Evolutionary conservation across 2,329 filamentous ascomycete species (phyloP).

Genomic region (Hymenoscyphus fraxineus): DNA sequence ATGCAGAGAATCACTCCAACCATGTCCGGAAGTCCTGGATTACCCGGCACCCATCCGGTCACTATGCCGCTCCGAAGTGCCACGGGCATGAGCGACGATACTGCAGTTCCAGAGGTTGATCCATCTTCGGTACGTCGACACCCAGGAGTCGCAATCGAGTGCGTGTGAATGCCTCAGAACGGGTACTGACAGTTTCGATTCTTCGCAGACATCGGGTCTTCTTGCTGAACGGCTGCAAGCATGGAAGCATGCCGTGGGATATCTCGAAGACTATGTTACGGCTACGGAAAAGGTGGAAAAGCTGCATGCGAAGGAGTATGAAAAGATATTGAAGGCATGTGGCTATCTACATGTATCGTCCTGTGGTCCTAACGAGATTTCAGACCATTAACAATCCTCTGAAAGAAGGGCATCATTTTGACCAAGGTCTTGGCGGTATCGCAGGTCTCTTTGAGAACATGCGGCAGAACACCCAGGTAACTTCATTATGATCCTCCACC

Average conservation of each 20-base stretch:
- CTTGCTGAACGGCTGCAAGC: slow-evolving; percentile 85
- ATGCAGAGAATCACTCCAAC: slow-evolving; percentile 26
- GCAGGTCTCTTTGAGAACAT: slow-evolving; percentile 93
- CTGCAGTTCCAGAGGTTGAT: slow-evolving; percentile 29
- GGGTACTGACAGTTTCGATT: slow-evolving; percentile 12
- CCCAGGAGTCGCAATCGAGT: neutral
- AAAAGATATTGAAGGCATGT: slow-evolving; percentile 82
- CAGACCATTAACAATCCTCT: slow-evolving; percentile 82
- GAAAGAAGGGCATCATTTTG: slow-evolving; percentile 88
- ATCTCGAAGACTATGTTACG: slow-evolving; percentile 84
- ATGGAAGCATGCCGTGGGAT: slow-evolving; percentile 91
- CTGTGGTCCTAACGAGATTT: slow-evolving; percentile 7
- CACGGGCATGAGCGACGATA: slow-evolving; percentile 30
- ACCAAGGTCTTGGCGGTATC: slow-evolving; percentile 81
- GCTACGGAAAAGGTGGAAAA: slow-evolving; percentile 84
- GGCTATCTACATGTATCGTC: neutral
- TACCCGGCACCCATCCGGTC: slow-evolving; percentile 27
- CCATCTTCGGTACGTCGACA: slow-evolving; percentile 11
- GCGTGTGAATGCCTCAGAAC: neutral
- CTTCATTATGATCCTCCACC: slow-evolving; percentile 3
- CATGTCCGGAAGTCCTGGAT: slow-evolving; percentile 26
- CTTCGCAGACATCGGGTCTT: slow-evolving; percentile 66
- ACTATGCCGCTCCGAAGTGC: slow-evolving; percentile 29
- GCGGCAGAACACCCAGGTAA: slow-evolving; percentile 77
- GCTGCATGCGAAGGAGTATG: slow-evolving; percentile 87